Evolutionary conservation across 768 basidiomycete genomes (phyloP), one percentile per base, ranked within the genome.

Genomic region (Leccinellum luteum): DNA sequence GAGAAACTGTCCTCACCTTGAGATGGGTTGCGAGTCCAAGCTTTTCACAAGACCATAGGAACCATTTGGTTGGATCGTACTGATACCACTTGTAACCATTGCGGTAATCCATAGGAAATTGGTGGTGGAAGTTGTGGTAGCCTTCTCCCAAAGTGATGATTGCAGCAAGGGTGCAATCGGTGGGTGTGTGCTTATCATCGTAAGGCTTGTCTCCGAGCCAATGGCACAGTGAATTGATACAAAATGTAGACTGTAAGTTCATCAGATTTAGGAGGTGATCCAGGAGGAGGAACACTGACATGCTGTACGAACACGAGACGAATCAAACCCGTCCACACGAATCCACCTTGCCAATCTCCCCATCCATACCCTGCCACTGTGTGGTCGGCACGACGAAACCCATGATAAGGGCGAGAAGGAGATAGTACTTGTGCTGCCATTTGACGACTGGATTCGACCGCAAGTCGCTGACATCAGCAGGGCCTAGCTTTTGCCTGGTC

Each of bases 81-180:
- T 92, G 91, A 69, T 83, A 83, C 83, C 84, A 85, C 73, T 84
- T 91, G 79, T 94, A 91, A 52, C 92, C 92, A 69, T 94, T 94
- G n/a, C 92, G 83, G 76, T 92, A 96, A 74, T 96, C 94, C 89
- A 92, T 91, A 13, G 93, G 92, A 83, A 94, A 95, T 64, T 82
- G 83, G 68, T 96, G 93, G 76, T 96, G 94, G 84, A 94, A 94
- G 74, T 96, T 96, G 80, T 96, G 94, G 77, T 96, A 96, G n/a
- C 94, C 93, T 71, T 96, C 94, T 54, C 94, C 94, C 69, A 94
- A 86, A 19, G 93, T 94, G 58, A 85, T 85, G 35, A 96, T 76
- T 6, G 92, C 93, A 34, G 91, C 94, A 70, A 93, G 73, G 50
- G 91, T 70, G 73, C 92, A 92, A 75, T 95, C 91, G 51, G 85